A percentile compares a stretch with the other conserved stretches of the same genome.
Evolutionary conservation across 2,329 filamentous ascomycete genomes (phyloP).

Genomic region (Periconia sp.): DNA sequence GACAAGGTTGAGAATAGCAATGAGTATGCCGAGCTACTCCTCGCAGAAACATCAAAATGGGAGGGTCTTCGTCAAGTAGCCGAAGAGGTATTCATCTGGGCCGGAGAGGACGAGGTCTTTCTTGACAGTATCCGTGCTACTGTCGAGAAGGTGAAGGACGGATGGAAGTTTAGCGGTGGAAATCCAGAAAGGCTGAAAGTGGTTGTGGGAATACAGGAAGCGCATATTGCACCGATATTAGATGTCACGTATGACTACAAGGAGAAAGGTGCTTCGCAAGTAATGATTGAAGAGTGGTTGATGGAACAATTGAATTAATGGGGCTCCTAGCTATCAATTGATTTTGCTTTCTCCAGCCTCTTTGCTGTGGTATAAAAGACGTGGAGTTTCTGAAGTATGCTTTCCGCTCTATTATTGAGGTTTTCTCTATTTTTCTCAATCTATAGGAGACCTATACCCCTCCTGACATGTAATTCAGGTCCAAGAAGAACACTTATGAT

Average conservation of each 20-base stretch:
- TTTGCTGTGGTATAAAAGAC: too few relatives aligned
- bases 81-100: constrained; percentile 1
- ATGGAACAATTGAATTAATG: too few relatives aligned
- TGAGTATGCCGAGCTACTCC: neutral
- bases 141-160: constrained; percentile 47
- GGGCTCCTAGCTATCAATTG: too few relatives aligned
- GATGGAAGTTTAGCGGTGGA: constrained; percentile 16
- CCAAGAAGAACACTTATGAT: too few relatives aligned
- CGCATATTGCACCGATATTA: constrained; percentile 43
- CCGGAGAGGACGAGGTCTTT: constrained; percentile 7
- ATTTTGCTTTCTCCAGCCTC: too few relatives aligned
- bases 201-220: constrained; percentile 30
- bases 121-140: constrained; percentile 1
- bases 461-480: too few relatives aligned
- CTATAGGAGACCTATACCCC: too few relatives aligned
- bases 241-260: constrained; percentile 31
- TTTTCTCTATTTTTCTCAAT: too few relatives aligned
- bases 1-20: neutral
- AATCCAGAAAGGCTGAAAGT: constrained; percentile 19
- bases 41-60: constrained; percentile 1
- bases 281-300: constrained; percentile 38
- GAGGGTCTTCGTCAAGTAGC: neutral
- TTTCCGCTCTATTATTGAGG: too few relatives aligned
- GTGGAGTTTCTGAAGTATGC: too few relatives aligned
- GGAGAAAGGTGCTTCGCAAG: constrained; percentile 30